Conservation (phyloP, 2,329 filamentous ascomycete species). For the Pseudocercospora fuligena region DNA sequence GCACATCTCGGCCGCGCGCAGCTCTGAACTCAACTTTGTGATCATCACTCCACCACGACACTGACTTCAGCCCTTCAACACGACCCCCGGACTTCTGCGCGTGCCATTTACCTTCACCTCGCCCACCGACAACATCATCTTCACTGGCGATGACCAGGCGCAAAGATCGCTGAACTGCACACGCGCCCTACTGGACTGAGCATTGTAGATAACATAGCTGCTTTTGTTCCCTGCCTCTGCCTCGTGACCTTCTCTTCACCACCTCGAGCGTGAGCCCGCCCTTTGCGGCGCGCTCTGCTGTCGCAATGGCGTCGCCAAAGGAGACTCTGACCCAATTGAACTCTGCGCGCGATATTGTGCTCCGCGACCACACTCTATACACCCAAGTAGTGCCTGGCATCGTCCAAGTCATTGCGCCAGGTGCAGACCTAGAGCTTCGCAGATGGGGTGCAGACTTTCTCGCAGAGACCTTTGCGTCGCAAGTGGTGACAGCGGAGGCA, state of each 20-base stretch:
- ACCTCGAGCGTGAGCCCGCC: slow-evolving; percentile 11
- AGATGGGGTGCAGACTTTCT: slow-evolving; percentile 97
- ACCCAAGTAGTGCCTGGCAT: slow-evolving; percentile 89
- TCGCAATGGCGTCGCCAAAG: slow-evolving; percentile 44
- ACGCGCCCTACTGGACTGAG: slow-evolving; percentile 19
- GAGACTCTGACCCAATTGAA: slow-evolving; percentile 88
- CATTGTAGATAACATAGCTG: slow-evolving; percentile 34
- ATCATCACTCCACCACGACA: slow-evolving; percentile 6
- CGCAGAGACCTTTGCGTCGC: slow-evolving; percentile 92
- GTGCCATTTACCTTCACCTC: slow-evolving; percentile 6
- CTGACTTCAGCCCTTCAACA: neutral
- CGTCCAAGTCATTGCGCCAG: slow-evolving; percentile 83
- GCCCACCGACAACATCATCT: neutral
- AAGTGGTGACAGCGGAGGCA: slow-evolving; percentile 74
- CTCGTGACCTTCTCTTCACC: slow-evolving; percentile 29
- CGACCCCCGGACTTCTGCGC: neutral
- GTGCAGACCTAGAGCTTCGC: slow-evolving; percentile 77
- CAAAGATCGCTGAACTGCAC: slow-evolving; percentile 11
- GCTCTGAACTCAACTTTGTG: slow-evolving; percentile 10
- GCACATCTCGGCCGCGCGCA: neutral
- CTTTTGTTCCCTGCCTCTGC: slow-evolving; percentile 26
- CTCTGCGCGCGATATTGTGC: slow-evolving; percentile 85
- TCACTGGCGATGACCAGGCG: slow-evolving; percentile 23
- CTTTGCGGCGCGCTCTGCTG: slow-evolving; percentile 16
- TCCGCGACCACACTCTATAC: slow-evolving; percentile 86